Percentiles rank a stretch among this genome's conserved stretches.
Evolutionary conservation across 495 filamentous ascomycete species (phyloP).

Genomic region (Evansstolkia leycettana): DNA sequence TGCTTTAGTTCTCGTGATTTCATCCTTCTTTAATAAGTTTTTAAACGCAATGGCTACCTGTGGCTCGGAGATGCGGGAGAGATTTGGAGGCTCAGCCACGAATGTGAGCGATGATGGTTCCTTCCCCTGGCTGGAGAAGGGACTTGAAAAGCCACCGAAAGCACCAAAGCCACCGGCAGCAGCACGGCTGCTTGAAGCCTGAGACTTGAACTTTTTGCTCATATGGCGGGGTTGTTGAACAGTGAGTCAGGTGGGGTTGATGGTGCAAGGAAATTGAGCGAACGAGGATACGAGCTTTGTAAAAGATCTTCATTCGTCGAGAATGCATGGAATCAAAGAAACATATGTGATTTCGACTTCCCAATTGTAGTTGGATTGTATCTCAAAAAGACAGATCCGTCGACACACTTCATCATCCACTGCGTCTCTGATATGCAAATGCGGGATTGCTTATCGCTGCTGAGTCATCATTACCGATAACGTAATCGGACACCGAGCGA

Average conservation of each 20-base stretch:
- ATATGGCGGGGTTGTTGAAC: slow-evolving; percentile 36
- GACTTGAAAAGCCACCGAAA: slow-evolving; percentile 31
- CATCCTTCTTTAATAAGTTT: slow-evolving; percentile 84
- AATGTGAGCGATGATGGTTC: slow-evolving; percentile 62
- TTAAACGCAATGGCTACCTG: slow-evolving; percentile 82
- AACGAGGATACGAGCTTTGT: not conserved
- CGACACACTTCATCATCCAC: too few species aligned
- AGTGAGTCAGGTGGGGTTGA: not conserved
- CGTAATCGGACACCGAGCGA: too few species aligned
- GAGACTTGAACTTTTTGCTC: slow-evolving; percentile 60
- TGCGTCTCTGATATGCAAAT: too few species aligned
- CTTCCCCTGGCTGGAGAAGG: slow-evolving; percentile 33
- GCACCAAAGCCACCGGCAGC: slow-evolving; percentile 35
- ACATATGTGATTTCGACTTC: too few species aligned
- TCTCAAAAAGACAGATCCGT: too few species aligned
- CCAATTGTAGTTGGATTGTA: too few species aligned
- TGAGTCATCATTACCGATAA: slow-evolving; percentile 4
- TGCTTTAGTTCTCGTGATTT: slow-evolving; percentile 84
- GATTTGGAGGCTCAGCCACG: slow-evolving; percentile 71
- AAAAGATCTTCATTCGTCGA: too few species aligned
- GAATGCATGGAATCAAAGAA: too few species aligned
- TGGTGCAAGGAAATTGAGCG: not conserved
- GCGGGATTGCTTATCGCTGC: too few species aligned
- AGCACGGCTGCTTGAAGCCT: slow-evolving; percentile 61
- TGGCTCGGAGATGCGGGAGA: slow-evolving; percentile 62